Evolutionary conservation across 2,329 filamentous ascomycete genomes (phyloP).

Genomic region (Tolypocladium paradoxum): DNA sequence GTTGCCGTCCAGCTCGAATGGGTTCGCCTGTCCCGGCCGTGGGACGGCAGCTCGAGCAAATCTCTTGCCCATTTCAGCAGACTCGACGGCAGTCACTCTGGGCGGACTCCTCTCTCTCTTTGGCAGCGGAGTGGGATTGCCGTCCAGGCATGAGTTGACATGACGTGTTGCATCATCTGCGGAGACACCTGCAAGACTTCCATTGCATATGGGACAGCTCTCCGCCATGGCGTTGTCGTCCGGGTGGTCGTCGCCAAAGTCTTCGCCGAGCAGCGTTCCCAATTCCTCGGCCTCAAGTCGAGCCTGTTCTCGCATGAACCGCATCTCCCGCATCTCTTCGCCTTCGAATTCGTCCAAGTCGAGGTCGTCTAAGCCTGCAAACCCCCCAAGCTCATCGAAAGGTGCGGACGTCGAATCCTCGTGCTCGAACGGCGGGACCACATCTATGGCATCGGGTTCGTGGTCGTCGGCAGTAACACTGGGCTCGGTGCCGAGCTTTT

Average conservation of each 20-base stretch:
- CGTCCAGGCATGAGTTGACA: constrained; percentile 89
- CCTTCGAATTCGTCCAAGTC: constrained; percentile 41
- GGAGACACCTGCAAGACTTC: constrained; percentile 47
- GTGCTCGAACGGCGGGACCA: background rate
- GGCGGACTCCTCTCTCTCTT: constrained; percentile 9
- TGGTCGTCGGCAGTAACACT: background rate
- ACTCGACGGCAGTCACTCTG: constrained; percentile 18
- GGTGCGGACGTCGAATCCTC: constrained; percentile 19
- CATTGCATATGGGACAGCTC: constrained; percentile 69
- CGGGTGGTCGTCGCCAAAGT: constrained; percentile 20
- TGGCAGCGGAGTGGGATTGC: constrained; percentile 53
- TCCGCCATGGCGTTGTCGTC: constrained; percentile 20
- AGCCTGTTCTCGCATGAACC: constrained; percentile 68
- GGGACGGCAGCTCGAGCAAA: constrained; percentile 61
- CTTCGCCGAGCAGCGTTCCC: constrained; percentile 26
- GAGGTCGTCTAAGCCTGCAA: constrained; percentile 45
- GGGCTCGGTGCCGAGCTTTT: background rate
- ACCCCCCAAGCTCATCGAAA: constrained; percentile 23
- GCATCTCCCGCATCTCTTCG: constrained; percentile 54
- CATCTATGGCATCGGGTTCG: background rate
- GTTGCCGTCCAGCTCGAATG: constrained; percentile 47
- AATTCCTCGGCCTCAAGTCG: constrained; percentile 50
- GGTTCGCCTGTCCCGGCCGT: constrained; percentile 70
- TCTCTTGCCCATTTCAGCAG: constrained; percentile 37
- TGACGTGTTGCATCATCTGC: constrained; percentile 65